Evolutionary conservation across 306 rosid species (phyloP), one percentile per base, ranked within the genome.

Genomic region (Castanospermum australe): DNA sequence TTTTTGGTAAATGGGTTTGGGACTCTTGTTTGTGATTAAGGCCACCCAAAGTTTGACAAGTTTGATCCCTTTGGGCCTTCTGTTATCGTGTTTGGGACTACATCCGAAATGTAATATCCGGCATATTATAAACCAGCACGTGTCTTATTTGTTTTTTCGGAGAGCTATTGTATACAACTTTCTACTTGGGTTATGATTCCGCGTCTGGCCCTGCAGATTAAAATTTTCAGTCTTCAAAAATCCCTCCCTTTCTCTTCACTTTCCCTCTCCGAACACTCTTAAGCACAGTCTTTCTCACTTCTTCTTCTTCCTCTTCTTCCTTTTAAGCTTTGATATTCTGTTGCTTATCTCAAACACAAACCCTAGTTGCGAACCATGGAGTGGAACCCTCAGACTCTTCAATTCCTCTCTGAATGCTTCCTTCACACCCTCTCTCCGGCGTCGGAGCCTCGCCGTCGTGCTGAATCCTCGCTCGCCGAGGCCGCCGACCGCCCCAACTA

Each of bases 301-400:
- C 20, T 10, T 52, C 59, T n/a, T n/a, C n/a, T n/a, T n/a, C n/a
- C n/a, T n/a, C n/a, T n/a, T n/a, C n/a, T n/a, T n/a, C n/a, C n/a
- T n/a, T n/a, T n/a, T n/a, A n/a, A 52, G 8, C 25, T 52, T 52
- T 18, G 59, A 52, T 52, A 18, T 52, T 52, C 59, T 18, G n/a
- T n/a, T n/a, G n/a, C n/a, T n/a, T n/a, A n/a, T n/a, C n/a, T n/a
- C n/a, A n/a, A n/a, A n/a, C 75, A 24, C 7, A 55, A 57, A 67
- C 79, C 74, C 82, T 83, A 77, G n/a, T n/a, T n/a, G n/a, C n/a
- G n/a, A n/a, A n/a, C n/a, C n/a, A 95, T 95, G 99, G 98, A 95
- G 69, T 92, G 99, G 97, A 93, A 86, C 84, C 82, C 91, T 8
- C 92, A 95, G 45, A 90, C 92, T 35, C 92, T 93, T 10, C 92